These are phyloP conservation scores for Microdochium trichocladiopsis DNA, from an alignment of 2,329 filamentous ascomycete species.

Conservation along the genomic window DNA sequence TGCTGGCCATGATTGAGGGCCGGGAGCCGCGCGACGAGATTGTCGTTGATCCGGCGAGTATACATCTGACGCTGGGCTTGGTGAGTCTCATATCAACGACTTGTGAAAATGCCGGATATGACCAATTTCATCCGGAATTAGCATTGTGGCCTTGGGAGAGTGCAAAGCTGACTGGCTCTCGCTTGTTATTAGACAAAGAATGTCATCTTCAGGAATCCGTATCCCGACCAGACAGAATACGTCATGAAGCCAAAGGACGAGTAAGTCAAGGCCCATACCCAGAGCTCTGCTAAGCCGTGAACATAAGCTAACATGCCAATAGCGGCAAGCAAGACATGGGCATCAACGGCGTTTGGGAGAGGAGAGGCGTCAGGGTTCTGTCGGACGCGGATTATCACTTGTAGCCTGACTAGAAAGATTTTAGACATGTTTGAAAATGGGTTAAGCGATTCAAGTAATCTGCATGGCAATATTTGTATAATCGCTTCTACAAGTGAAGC, in stretches of 20 bases:
- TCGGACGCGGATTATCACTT: constrained; percentile 20
- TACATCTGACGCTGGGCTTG: constrained; percentile 32
- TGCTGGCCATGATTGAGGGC: constrained; percentile 30
- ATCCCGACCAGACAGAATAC: constrained; percentile 18
- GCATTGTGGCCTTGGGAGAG: too few species aligned
- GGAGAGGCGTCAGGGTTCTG: constrained; percentile 16
- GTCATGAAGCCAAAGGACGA: constrained; percentile 18
- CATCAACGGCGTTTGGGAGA: constrained; percentile 20
- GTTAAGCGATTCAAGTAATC: too few species aligned
- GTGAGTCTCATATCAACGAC: constrained; percentile 9
- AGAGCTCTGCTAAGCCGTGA: background rate
- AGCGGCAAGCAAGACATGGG: constrained; percentile 22
- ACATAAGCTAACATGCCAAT: constrained; percentile 1
- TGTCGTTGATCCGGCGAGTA: constrained; percentile 23
- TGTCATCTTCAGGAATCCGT: constrained; percentile 22
- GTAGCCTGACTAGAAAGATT: too few species aligned
- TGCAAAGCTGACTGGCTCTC: too few species aligned
- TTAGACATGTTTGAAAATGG: too few species aligned
- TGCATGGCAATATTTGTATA: too few species aligned
- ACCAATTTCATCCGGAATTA: too few species aligned
- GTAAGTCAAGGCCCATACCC: constrained; percentile 10
- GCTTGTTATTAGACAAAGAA: constrained; percentile 18
- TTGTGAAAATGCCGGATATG: too few species aligned
- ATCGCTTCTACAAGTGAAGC: too few species aligned
- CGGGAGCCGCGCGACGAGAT: constrained; percentile 17